Conservation (phyloP, 1,139 yeast species). For the Suhomyces choctaworum region DNA sequence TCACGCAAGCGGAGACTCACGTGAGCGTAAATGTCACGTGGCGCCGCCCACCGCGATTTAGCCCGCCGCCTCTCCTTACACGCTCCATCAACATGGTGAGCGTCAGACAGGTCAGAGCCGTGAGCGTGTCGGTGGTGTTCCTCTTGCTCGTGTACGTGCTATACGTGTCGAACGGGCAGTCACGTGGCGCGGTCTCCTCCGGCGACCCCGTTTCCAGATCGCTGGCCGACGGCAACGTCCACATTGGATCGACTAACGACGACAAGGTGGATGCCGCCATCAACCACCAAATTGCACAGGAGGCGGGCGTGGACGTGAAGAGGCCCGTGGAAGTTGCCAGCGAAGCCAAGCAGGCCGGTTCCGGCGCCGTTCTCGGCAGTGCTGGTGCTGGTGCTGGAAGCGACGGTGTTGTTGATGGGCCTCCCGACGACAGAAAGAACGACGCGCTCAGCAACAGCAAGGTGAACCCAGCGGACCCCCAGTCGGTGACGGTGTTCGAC, state of each 20-base stretch:
- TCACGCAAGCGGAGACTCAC: too few relatives aligned
- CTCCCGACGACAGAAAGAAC: conserved; percentile 11
- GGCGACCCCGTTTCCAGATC: conserved; percentile 1
- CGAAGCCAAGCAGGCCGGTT: conserved; percentile 7
- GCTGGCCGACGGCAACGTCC: conserved; percentile 14
- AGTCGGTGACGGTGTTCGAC: conserved; percentile 39
- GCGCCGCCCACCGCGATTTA: too few relatives aligned
- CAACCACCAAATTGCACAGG: conserved; percentile 38
- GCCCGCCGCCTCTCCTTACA: too few relatives aligned
- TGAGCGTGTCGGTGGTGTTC: conserved; percentile 19
- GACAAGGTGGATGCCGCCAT: conserved; percentile 43
- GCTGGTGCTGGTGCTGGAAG: neutral
- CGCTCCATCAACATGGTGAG: conserved; percentile 20
- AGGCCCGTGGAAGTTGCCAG: conserved; percentile 6
- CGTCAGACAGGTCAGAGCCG: conserved; percentile 21
- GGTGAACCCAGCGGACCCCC: conserved; percentile 10
- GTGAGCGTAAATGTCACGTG: too few relatives aligned
- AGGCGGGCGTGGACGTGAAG: conserved; percentile 1
- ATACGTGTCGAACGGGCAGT: conserved; percentile 13
- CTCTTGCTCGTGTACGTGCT: conserved; percentile 18
- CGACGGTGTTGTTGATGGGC: conserved; percentile 1
- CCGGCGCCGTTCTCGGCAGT: conserved; percentile 4
- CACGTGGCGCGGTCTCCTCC: conserved; percentile 5
- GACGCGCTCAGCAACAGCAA: conserved; percentile 12
- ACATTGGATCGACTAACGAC: conserved; percentile 37